Percentiles rank a stretch among this genome's conserved stretches.
Conservation (phyloP, 495 filamentous ascomycete genomes). For the Barbatosphaeria neglecta region DNA sequence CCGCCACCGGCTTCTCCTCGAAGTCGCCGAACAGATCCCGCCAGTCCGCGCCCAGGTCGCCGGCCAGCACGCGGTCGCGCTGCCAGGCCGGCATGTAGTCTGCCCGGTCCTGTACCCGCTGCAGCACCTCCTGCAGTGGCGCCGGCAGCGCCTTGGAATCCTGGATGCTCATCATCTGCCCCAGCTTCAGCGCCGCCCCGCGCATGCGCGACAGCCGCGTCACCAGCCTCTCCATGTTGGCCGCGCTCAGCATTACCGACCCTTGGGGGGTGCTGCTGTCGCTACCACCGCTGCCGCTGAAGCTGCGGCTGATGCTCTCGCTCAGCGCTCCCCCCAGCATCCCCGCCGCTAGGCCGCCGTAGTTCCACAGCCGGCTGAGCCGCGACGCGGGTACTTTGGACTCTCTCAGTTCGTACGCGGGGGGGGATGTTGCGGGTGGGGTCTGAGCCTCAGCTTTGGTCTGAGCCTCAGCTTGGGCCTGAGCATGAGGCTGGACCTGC, state of each 20-base stretch:
- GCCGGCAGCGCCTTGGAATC: conserved; percentile 91
- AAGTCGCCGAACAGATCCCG: conserved; percentile 72
- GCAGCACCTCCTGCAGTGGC: conserved; percentile 73
- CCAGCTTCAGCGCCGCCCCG: conserved; percentile 93
- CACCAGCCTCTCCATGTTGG: conserved; percentile 86
- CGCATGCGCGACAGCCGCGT: conserved; percentile 90
- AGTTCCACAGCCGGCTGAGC: conserved; percentile 83
- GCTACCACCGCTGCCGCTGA: conserved; percentile 46
- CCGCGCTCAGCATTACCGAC: conserved; percentile 76
- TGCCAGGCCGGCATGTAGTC: conserved; percentile 97
- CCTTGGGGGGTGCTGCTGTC: conserved; percentile 37
- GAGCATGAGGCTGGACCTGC: too few species aligned
- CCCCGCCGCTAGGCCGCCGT: conserved; percentile 80
- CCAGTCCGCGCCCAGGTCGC: conserved; percentile 79
- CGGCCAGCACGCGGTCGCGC: conserved; percentile 65
- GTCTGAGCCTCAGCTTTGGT: too few species aligned
- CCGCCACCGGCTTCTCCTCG: conserved; percentile 84
- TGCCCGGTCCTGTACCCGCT: conserved; percentile 89
- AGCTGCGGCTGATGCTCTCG: conserved; percentile 64
- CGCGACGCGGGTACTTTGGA: conserved; percentile 85
- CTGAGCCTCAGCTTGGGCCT: too few species aligned
- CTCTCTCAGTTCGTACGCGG: conserved; percentile 64
- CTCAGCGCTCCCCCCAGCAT: conserved; percentile 92
- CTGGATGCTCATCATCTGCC: conserved; percentile 96
- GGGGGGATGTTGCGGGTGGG: too few species aligned